phyloP scores from a whole-genome alignment of 1,139 yeast genomes.

The Groenewaldozyma sp. region DNA sequence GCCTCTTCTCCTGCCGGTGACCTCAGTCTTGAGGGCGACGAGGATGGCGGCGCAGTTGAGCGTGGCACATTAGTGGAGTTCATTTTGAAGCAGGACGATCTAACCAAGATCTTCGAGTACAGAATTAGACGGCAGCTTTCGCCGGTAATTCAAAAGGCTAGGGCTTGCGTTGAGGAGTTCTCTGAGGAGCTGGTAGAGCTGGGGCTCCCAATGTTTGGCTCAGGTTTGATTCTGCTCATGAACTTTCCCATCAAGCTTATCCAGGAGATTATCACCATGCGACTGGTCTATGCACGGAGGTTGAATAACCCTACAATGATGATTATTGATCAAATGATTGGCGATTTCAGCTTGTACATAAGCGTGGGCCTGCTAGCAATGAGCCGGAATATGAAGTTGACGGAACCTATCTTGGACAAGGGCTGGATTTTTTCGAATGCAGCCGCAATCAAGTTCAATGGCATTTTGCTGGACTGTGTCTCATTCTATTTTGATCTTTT shows the following conservation, averaged over 20 bases:
- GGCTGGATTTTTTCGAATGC: conserved; percentile 71
- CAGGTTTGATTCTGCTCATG: conserved; percentile 57
- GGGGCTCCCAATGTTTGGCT: conserved; percentile 69
- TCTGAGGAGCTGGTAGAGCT: conserved; percentile 56
- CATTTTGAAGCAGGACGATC: conserved; percentile 76
- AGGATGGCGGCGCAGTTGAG: conserved; percentile 18
- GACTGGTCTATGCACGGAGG: conserved; percentile 71
- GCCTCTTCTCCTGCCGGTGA: too few relatives aligned
- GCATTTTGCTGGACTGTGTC: conserved; percentile 64
- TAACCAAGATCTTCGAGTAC: conserved; percentile 50
- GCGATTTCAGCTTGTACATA: conserved; percentile 72
- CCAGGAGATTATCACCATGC: conserved; percentile 66
- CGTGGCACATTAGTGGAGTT: conserved; percentile 64
- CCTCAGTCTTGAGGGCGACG: conserved; percentile 6
- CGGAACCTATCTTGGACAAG: conserved; percentile 48
- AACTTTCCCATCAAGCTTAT: conserved; percentile 72
- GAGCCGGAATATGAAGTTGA: conserved; percentile 54
- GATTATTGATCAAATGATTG: conserved; percentile 94
- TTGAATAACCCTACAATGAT: conserved; percentile 82
- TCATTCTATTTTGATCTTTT: conserved; percentile 61
- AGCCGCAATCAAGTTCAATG: conserved; percentile 63
- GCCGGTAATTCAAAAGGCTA: conserved; percentile 72
- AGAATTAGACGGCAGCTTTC: conserved; percentile 52
- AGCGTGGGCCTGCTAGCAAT: conserved; percentile 70
- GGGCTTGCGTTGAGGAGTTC: conserved; percentile 56